Base-by-base conservation (phyloP, 1,139 yeast genomes). In the Saccharomyces hybrid region DNA sequence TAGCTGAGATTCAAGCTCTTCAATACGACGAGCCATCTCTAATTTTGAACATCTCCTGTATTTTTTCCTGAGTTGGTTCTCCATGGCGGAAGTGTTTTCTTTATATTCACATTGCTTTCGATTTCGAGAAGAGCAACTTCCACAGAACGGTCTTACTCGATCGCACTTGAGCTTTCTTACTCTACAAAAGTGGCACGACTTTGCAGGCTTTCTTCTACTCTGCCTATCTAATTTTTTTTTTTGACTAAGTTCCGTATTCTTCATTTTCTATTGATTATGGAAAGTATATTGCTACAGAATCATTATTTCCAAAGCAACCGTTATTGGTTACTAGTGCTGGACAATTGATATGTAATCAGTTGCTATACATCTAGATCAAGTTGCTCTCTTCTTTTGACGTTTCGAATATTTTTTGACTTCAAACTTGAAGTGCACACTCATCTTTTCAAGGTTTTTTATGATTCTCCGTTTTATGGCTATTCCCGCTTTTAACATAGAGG, bases 141-240 rank as follows among this genome's bases (percentile, higher is more conserved):
- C 31, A 14, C 53, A 51, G 19, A 41, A n/a, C 11, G 52, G 54
- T 23, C 44, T 42, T 23, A 5, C 34, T 27, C 52, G 25, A 49
- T 52, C 54, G 28, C 54, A 52, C 19, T 44, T 52, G 5, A 52
- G 26, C 27, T 52, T 52, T 46, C 49, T 44, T 16, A 23, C 13
- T 44, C 46, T 47, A 26, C 54, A 52, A n/a, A 34, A 47, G 41
- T 13, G 14, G 31, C 54, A 52, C 16, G 54, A 32, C 41, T 52
- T 52, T 13, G 49, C 31, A 14, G 47, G 48, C 38, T 52, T 52
- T 31, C 14, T 52, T 31, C 54, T 48, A 27, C 28, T 28, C 49
- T 29, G 26, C n/a, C n/a, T 44, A 13, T 14, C 19, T 4, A n/a
- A 7, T n/a, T n/a, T 32, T 9, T 14, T n/a, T 32, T 14, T 14